phyloP scores from a whole-genome alignment of 2,329 filamentous ascomycete species.

The Sphaerostilbella broomeana region DNA sequence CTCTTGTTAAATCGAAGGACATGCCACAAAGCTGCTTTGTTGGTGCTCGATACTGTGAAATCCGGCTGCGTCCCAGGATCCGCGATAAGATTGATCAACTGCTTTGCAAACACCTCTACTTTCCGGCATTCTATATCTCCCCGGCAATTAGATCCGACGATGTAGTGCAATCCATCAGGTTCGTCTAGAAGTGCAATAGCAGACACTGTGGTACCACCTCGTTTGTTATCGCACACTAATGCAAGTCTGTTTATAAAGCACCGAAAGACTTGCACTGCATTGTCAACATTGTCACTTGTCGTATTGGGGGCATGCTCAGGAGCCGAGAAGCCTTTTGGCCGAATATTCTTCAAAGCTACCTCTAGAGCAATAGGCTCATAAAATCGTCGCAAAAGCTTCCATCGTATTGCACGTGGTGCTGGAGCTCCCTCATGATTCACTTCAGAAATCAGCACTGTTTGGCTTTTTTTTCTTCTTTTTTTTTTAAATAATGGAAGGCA shows the following conservation, averaged over 20 bases:
- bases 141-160: slow-evolving; percentile 26
- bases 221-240: slow-evolving; percentile 24
- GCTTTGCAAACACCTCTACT: slow-evolving; percentile 9
- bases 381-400: slow-evolving; percentile 20
- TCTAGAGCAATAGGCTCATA: slow-evolving; percentile 25
- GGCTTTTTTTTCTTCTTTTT: neutral
- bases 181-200: slow-evolving; percentile 24
- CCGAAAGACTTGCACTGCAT: slow-evolving; percentile 20
- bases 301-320: slow-evolving; percentile 3
- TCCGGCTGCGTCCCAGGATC: neutral
- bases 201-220: slow-evolving; percentile 25
- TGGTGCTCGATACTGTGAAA: too few species aligned
- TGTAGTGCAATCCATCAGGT: slow-evolving; percentile 22
- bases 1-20: slow-evolving; percentile 19
- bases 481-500: too few species aligned
- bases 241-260: slow-evolving; percentile 27
- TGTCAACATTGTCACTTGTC: slow-evolving; percentile 1
- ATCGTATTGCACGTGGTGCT: slow-evolving; percentile 13
- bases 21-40: slow-evolving; percentile 8
- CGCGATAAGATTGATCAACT: slow-evolving; percentile 13
- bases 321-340: neutral
- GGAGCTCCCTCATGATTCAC: too few species aligned
- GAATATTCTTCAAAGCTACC: slow-evolving; percentile 19
- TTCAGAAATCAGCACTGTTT: too few species aligned
- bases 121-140: neutral